Evolutionary conservation across 129 eudicot genomes (phyloP), one percentile per base, ranked within the genome.

Genomic region (Centella asiatica): DNA sequence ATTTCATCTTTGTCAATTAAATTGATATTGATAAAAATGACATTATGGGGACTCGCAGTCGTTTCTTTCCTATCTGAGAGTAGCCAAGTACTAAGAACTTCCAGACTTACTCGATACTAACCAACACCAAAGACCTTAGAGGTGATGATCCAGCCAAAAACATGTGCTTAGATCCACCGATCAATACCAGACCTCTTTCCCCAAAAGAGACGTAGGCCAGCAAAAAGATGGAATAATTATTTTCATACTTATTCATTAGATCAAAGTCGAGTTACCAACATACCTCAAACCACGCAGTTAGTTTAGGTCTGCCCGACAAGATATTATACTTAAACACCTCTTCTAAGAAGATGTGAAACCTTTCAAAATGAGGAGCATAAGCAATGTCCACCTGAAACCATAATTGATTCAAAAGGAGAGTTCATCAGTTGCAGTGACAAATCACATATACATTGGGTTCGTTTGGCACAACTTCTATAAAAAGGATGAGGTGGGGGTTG

Each of bases 281-380:
- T 80, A 89, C 97, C 95, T 82, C 75, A 66, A 84, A 73, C 85
- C 89, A 87, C 39, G 76, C 20, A 28, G 90, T 74, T 67, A 90
- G 36, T 47, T 90, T 84, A 54, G 95, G 98, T 58, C 88, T 84
- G 72, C 88, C 98, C 11, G 87, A 55, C 29, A 87, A 79, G 36
- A 90, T 50, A 72, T 90, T 95, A 87, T 81, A 72, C 48, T 84
- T 79, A 64, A 29, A 77, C 47, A 63, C 71, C 20, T 79, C 87
- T 56, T 73, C 69, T 7, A 84, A 14, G 68, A 79, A 75, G 37
- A 77, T 18, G 3, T 79, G 87, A 71, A 71, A 67, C 83, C 98
- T 81, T 71, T 90, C 95, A 37, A 90, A 53, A 29, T 82, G 81
- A 4, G 97, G 90, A 75, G 75, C 83, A 69, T 72, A 89, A 1